These are phyloP conservation scores for Edaphochlamys debaryana DNA, from an alignment of 139 green algal genomes.

Conservation along the genomic window DNA sequence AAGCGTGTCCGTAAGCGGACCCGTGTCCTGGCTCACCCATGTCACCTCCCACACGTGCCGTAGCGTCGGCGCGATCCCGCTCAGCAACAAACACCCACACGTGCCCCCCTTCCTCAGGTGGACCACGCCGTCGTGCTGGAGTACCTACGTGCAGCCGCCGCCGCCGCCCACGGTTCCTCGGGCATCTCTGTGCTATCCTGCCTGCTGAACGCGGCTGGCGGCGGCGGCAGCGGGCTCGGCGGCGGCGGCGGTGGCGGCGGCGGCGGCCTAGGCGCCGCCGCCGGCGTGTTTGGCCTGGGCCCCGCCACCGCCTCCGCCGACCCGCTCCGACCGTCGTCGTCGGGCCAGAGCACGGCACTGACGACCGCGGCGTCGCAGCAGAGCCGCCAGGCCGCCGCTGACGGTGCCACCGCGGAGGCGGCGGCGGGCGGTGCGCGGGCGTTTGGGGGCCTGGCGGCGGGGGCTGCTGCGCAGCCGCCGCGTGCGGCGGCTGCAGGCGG, in stretches of 20 bases:
- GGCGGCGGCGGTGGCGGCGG: not conserved
- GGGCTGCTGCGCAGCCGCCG: not conserved
- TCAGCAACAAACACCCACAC: too few relatives aligned
- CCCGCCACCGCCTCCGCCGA: too few relatives aligned
- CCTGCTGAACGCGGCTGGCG: not conserved
- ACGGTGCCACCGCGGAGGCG: not conserved
- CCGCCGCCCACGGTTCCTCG: not conserved
- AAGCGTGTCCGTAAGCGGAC: too few relatives aligned
- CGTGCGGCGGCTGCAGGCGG: not conserved
- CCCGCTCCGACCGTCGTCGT: too few relatives aligned
- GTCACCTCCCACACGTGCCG: too few relatives aligned
- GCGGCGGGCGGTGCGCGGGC: too few relatives aligned
- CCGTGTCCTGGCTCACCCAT: too few relatives aligned
- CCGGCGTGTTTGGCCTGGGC: not conserved
- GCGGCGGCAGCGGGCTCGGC: not conserved
- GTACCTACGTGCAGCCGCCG: not conserved
- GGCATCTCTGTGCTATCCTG: slow-evolving; percentile 18
- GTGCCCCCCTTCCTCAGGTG: too few relatives aligned
- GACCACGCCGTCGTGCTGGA: not conserved
- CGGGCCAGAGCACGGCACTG: too few relatives aligned
- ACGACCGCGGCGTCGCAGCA: not conserved
- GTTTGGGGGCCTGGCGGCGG: too few relatives aligned
- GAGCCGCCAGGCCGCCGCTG: not conserved
- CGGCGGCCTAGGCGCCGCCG: not conserved
- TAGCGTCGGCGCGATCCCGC: too few relatives aligned